phyloP scores from a whole-genome alignment of 805 yeast genomes.

The Spathaspora arborariae region DNA sequence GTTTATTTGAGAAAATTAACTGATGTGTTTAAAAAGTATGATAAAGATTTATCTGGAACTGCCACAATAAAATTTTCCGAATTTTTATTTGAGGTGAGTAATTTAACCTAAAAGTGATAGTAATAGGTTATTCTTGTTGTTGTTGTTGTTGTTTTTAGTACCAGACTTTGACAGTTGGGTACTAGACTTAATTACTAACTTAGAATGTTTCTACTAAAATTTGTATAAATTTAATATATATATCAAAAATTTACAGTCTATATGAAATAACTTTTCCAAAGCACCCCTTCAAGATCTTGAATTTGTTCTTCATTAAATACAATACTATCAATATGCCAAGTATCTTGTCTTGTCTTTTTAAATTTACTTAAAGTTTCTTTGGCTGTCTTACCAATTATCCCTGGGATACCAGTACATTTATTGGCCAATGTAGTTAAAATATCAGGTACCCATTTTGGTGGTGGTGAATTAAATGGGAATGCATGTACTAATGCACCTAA shows the following conservation, averaged over 20 bases:
- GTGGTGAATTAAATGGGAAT: slow-evolving; percentile 86
- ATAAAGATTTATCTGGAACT: slow-evolving; percentile 68
- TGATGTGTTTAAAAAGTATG: slow-evolving; percentile 74
- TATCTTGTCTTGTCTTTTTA: slow-evolving; percentile 88
- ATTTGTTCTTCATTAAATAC: slow-evolving; percentile 74
- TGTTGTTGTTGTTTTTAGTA: no score
- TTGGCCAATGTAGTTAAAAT: slow-evolving; percentile 67
- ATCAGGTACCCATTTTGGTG: slow-evolving; percentile 85
- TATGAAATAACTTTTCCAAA: slow-evolving; percentile 85
- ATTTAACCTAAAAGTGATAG: slow-evolving; percentile 23
- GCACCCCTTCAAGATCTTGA: slow-evolving; percentile 89
- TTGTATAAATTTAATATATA: background rate
- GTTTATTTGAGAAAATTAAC: slow-evolving; percentile 75
- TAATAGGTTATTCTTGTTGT: no score
- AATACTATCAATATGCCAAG: slow-evolving; percentile 88
- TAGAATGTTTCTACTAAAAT: no score
- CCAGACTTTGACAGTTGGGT: no score
- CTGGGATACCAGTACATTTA: slow-evolving; percentile 68
- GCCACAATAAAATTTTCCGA: slow-evolving; percentile 66
- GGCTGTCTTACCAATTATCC: slow-evolving; percentile 78
- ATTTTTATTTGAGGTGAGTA: slow-evolving; percentile 53
- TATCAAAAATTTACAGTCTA: background rate
- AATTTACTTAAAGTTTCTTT: slow-evolving; percentile 78
- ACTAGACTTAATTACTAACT: no score
- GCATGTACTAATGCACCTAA: slow-evolving; percentile 86